phyloP scores from a whole-genome alignment of 495 filamentous ascomycete species.

The Aspergillus nidulans region DNA sequence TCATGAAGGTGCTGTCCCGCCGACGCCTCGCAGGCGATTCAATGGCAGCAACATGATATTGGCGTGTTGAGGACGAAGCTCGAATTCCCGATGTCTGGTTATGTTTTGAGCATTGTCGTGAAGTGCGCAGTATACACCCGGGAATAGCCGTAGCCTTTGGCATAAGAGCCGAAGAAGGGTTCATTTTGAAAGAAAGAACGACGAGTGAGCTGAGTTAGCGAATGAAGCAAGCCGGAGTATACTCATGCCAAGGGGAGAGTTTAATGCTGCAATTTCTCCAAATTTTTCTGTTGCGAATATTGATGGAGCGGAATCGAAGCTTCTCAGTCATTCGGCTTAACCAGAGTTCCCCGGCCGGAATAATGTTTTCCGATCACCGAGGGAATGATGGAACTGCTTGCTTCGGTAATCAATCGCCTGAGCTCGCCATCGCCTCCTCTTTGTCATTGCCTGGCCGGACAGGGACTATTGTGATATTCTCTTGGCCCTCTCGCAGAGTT shows the following conservation, averaged over 20 bases:
- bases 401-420: conserved; percentile 31
- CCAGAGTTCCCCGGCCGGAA: conserved; percentile 31
- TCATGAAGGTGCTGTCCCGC: conserved; percentile 17
- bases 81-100: conserved; percentile 18
- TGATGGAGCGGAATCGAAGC: conserved; percentile 27
- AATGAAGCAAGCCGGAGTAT: conserved; percentile 1
- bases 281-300: conserved; percentile 11
- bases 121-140: conserved; percentile 39
- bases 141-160: conserved; percentile 45
- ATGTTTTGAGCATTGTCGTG: conserved; percentile 35
- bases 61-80: conserved; percentile 23
- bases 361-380: conserved; percentile 17
- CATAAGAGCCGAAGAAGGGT: conserved; percentile 36
- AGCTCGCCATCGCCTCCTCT: conserved; percentile 19
- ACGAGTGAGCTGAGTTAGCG: background rate
- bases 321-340: conserved; percentile 31
- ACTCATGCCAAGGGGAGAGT: conserved; percentile 6
- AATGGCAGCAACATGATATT: conserved; percentile 25
- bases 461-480: conserved; percentile 12
- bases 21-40: conserved; percentile 21
- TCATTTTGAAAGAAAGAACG: conserved; percentile 27
- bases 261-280: background rate
- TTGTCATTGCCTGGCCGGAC: conserved; percentile 8
- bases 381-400: conserved; percentile 36
- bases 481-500: background rate